Evolutionary conservation across 257 asterid species (phyloP), one percentile per base, ranked within the genome.

Genomic region (Oldenlandia corymbosa): DNA sequence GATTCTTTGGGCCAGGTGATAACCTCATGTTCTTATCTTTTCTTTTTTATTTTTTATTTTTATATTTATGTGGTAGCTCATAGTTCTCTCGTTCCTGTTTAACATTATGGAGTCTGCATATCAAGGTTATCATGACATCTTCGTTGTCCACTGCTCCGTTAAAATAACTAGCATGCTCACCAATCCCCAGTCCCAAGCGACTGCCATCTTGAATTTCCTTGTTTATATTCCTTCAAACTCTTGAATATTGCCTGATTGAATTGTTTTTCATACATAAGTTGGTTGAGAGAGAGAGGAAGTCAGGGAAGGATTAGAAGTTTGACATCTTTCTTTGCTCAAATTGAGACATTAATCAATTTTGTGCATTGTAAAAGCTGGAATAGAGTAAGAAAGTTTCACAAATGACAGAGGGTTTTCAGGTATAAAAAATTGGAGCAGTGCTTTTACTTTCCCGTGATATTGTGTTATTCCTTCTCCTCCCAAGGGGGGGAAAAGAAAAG

Each of bases 1-100:
- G 93, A 85, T 66, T 87, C 99, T 47, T 75, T 93, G 78, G 92
- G 87, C 73, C 84, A 59, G 65, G 99, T 89, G 83, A 84, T 57
- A 28, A n/a, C n/a, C n/a, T n/a, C n/a, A n/a, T n/a, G n/a, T n/a
- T n/a, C n/a, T n/a, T n/a, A n/a, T n/a, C n/a, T n/a, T n/a, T n/a
- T n/a, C n/a, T n/a, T n/a, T n/a, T n/a, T n/a, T n/a, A n/a, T n/a
- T 27, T 45, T 42, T 52, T 28, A 5, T 48, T 31, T 56, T 52
- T 23, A 32, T 51, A 37, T 34, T 26, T 12, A 11, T 41, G 39
- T 14, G 48, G 3, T 39, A 21, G 62, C 69, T 52, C 16, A 12
- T 28, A 31, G 21, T 50, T 54, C 18, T 13, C 41, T 39, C n/a
- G 56, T 23, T n/a, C 54, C 39, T n/a, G n/a, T n/a, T n/a, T n/a